Evolutionary conservation across 345 rosid species (phyloP).

Genomic region (rapeseed (Brassica napus)): Da-Ae NC_063441.1:20631501-20632000

Average conservation of each 20-base stretch:
- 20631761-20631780: slow-evolving; percentile 80
- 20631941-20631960: background rate
- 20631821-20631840: slow-evolving; percentile 80
- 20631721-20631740: slow-evolving; percentile 86
- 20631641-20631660: slow-evolving; percentile 7
- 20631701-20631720: slow-evolving; percentile 67
- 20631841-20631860: slow-evolving; percentile 82
- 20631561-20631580: slow-evolving; percentile 93
- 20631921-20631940: slow-evolving; percentile 65
- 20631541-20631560: slow-evolving; percentile 82
- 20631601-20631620: slow-evolving; percentile 97
- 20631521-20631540: slow-evolving; percentile 90
- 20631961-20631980: slow-evolving; percentile 12
- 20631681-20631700: slow-evolving; percentile 1
- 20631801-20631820: slow-evolving; percentile 67
- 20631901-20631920: slow-evolving; percentile 99
- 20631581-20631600: slow-evolving; percentile 95
- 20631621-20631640: slow-evolving; percentile 85
- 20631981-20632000: background rate
- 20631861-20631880: slow-evolving; percentile 96
- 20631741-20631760: slow-evolving; percentile 84
- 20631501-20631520: slow-evolving; percentile 78
- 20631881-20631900: slow-evolving; percentile 94
- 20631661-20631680: background rate
- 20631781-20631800: slow-evolving; percentile 71